Evolutionary conservation across 805 yeast species (phyloP), one percentile per base, ranked within the genome.

Genomic region (Henningerozyma blattae): DNA sequence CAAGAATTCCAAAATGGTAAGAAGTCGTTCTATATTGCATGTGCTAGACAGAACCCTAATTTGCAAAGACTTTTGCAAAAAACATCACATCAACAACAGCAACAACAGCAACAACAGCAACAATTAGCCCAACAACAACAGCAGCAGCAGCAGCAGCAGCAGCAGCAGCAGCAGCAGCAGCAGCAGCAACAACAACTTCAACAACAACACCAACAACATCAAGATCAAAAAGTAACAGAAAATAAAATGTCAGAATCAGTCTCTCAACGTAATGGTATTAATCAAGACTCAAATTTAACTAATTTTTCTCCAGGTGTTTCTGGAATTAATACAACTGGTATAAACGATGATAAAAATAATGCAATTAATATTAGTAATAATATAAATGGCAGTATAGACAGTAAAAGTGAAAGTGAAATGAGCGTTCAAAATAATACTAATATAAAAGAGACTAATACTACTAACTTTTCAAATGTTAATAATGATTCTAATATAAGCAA

Each of bases 21-120:
- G 29, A 50, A 44, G 34, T 46, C 44, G 28, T 54, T 54, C 33
- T 56, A 49, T 35, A 44, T 56, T n/a, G 57, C 53, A 29, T 52
- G 56, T 34, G 56, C 58, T 12, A 48, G 52, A 27, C 41, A 44
- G 7, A 56, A 56, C 37, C 52, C 57, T 17, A 48, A 45, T 16
- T 32, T 56, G 27, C 56, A 53, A 30, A 42, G 47, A 29, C 43
- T 50, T 9, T 34, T 56, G 22, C 52, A 54, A 29, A 44, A 44
- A 30, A 41, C 48, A 12, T 36, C 51, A 4, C 55, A 45, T 27
- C 54, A 50, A 15, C 10, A 15, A 24, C n/a, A 12, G 6, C n/a
- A 6, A 5, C n/a, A 6, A 24, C 27, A 24, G n/a, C 27, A 24
- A 32, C 50, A 44, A 30, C 18, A 36, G 29, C 34, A 19, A 24